phyloP scores from a whole-genome alignment of 2,329 filamentous ascomycete genomes.

The Ceratocystis huliohia region DNA sequence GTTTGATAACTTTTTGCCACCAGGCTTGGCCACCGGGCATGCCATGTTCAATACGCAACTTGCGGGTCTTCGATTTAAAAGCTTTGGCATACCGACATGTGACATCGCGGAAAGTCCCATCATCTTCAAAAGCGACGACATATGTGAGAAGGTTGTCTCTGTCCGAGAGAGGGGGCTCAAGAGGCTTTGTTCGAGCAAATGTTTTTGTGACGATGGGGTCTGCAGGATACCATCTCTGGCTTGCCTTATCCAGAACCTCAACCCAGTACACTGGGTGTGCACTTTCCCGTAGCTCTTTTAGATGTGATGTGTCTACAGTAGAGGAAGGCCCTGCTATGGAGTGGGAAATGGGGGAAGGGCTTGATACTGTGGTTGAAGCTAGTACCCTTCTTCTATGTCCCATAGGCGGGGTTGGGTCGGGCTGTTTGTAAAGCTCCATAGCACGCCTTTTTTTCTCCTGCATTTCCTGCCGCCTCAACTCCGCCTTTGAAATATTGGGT shows the following conservation, averaged over 20 bases:
- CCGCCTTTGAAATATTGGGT: conserved; percentile 26
- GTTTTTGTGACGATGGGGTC: conserved; percentile 71
- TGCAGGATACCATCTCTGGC: conserved; percentile 83
- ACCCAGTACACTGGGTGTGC: conserved; percentile 84
- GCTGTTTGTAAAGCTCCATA: conserved; percentile 17
- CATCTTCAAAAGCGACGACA: conserved; percentile 71
- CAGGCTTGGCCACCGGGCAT: conserved; percentile 34
- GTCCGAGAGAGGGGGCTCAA: conserved; percentile 77
- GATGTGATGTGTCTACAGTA: conserved; percentile 22
- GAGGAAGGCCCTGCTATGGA: conserved; percentile 3
- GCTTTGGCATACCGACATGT: conserved; percentile 78
- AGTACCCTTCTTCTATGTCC: background rate
- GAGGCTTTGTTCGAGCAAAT: conserved; percentile 58
- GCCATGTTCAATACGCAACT: conserved; percentile 56
- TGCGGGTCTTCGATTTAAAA: conserved; percentile 81
- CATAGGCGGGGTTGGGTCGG: background rate
- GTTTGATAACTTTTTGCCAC: conserved; percentile 41
- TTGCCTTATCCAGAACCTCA: conserved; percentile 71
- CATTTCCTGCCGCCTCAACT: conserved; percentile 21
- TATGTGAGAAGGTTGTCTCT: conserved; percentile 67
- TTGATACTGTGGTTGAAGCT: conserved; percentile 5
- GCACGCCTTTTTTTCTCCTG: conserved; percentile 26
- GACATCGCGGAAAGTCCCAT: conserved; percentile 68
- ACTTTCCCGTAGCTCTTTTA: conserved; percentile 51
- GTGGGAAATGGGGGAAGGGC: background rate